Percentiles rank a stretch among this genome's conserved stretches.
These are phyloP conservation scores for Antarctomyces pellizariae DNA, from an alignment of 495 filamentous ascomycete species.

Conservation along the genomic window DNA sequence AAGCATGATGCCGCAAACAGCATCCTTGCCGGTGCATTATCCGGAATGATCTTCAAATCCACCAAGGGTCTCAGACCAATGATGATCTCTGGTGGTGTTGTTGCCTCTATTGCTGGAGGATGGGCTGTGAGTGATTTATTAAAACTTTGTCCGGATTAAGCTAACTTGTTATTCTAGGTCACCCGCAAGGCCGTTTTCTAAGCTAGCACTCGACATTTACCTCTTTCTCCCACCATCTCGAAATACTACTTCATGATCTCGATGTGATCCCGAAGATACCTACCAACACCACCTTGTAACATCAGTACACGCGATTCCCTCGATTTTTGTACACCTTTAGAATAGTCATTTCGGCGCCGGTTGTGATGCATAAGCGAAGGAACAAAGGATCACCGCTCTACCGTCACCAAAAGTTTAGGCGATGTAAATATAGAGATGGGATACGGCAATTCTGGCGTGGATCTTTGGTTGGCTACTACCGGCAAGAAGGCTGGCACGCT, in stretches of 20 bases:
- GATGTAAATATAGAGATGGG: too few relatives aligned
- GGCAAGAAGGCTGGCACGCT: too few relatives aligned
- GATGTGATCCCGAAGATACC: not conserved
- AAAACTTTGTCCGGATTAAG: conserved; percentile 5
- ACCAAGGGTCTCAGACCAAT: conserved; percentile 75
- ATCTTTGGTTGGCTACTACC: too few relatives aligned
- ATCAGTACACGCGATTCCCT: too few relatives aligned
- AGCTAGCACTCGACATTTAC: conserved; percentile 3
- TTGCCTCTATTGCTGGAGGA: conserved; percentile 56
- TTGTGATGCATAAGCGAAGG: too few relatives aligned
- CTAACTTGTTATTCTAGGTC: conserved; percentile 23
- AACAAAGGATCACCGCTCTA: too few relatives aligned
- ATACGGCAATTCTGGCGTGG: too few relatives aligned
- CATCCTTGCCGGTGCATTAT: conserved; percentile 58
- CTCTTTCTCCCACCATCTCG: conserved; percentile 7
- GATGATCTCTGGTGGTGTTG: conserved; percentile 75
- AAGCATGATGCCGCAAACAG: conserved; percentile 85
- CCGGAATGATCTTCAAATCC: conserved; percentile 89
- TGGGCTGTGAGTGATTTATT: conserved; percentile 52
- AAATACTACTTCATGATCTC: conserved; percentile 1
- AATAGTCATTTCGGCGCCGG: too few relatives aligned
- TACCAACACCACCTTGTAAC: too few relatives aligned
- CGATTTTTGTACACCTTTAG: too few relatives aligned
- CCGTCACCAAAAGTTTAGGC: too few relatives aligned
- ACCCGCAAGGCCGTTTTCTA: conserved; percentile 32